Evolutionary conservation across 805 yeast genomes (phyloP).

Genomic region (Alloascoidea africana): DNA sequence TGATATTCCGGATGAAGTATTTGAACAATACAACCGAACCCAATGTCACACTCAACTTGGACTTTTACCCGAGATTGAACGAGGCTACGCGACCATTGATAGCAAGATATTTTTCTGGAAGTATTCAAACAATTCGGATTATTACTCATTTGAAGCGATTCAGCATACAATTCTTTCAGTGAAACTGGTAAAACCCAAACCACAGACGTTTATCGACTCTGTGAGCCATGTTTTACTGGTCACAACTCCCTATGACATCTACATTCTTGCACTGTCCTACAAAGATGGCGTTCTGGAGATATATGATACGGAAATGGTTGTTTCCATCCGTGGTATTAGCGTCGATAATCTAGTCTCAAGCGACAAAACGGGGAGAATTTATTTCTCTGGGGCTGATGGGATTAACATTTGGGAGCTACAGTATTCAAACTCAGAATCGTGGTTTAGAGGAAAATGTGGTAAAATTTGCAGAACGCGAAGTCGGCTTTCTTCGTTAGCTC

Average conservation of each 20-base stretch:
- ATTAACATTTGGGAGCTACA: slow-evolving; percentile 72
- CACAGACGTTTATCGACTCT: slow-evolving; percentile 62
- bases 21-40: slow-evolving; percentile 54
- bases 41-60: slow-evolving; percentile 69
- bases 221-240: slow-evolving; percentile 62
- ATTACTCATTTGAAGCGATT: slow-evolving; percentile 70
- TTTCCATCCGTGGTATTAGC: slow-evolving; percentile 64
- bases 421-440: slow-evolving; percentile 70
- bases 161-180: slow-evolving; percentile 66
- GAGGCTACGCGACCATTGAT: slow-evolving; percentile 80
- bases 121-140: slow-evolving; percentile 45
- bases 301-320: slow-evolving; percentile 70
- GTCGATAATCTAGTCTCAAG: slow-evolving; percentile 47
- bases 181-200: slow-evolving; percentile 65
- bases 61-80: slow-evolving; percentile 58
- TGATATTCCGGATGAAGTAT: slow-evolving; percentile 67
- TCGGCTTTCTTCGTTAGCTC: slow-evolving; percentile 36
- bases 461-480: slow-evolving; percentile 73
- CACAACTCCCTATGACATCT: slow-evolving; percentile 68
- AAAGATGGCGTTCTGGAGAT: slow-evolving; percentile 40
- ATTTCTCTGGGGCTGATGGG: slow-evolving; percentile 74
- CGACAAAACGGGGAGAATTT: slow-evolving; percentile 59
- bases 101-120: slow-evolving; percentile 80
- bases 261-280: slow-evolving; percentile 58
- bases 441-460: slow-evolving; percentile 74